Base-by-base conservation (phyloP, 345 rosid genomes). In the Acer yangbiense region DNA sequence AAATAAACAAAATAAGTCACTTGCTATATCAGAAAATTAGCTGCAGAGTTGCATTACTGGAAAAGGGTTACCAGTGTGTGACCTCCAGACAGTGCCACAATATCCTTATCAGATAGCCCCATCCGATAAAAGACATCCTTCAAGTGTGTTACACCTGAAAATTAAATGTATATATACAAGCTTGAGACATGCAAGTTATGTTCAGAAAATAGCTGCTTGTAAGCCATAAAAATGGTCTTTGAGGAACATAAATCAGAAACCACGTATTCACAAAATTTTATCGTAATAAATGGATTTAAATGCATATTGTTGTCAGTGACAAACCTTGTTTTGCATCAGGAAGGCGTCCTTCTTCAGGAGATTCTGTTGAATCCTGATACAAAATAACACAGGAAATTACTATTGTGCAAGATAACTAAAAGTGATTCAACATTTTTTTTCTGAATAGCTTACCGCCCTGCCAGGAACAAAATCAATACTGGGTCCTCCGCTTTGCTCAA, bases 41-140 rank as follows among this genome's bases (percentile, higher is more conserved):
- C 17, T 8, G 6, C 14, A 32, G 9, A 66, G 13, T 18, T 57
- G 9, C 60, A 65, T 44, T 2, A 25, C 61, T 63, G 23, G 23
- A 3, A 52, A 52, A 65, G 68, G 81, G 7, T 21, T 86, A 89
- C 98, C 91, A 93, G 67, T 69, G 98, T 90, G 82, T 93, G 98
- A 76, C 89, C 97, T 58, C 97, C 98, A 63, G 98, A 95, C 66
- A 93, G 87, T n/a, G 92, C 96, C 27, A 95, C 97, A 7, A 95
- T 95, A 82, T 95, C 98, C 84, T 83, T 92, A 77, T 95, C 97
- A 1, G 92, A 88, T 66, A 93, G 77, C 77, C 98, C 99, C 98
- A 95, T 95, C 48, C 98, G 92, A 68, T 86, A 80, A 82, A 95
- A 95, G 73, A 93, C 80, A 65, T 88, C 87, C 85, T 87, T 88